phyloP scores from a whole-genome alignment of 1,139 yeast genomes.

The Kodamaea arcana region DNA sequence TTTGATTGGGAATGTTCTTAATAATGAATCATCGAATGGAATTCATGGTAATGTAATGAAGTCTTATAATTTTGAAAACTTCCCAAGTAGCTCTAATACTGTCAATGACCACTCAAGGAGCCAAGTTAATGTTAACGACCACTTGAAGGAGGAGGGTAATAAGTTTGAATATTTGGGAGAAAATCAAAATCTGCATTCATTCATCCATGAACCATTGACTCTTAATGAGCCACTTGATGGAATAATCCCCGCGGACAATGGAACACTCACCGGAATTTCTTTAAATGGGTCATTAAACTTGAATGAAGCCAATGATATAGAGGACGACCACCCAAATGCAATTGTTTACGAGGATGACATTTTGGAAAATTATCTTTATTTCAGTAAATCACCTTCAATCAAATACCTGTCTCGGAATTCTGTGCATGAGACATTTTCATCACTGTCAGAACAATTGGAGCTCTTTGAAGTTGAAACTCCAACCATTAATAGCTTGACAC shows the following conservation, averaged over 20 bases:
- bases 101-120: too few species aligned
- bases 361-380: conserved; percentile 32
- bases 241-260: neutral
- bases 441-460: conserved; percentile 16
- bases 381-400: conserved; percentile 19
- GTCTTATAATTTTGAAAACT: too few species aligned
- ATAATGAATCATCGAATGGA: too few species aligned
- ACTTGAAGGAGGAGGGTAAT: too few species aligned
- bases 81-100: too few species aligned
- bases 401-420: conserved; percentile 3
- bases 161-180: too few species aligned
- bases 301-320: neutral
- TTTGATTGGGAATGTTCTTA: too few species aligned
- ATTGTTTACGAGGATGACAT: conserved; percentile 24
- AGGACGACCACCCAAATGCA: neutral
- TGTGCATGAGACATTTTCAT: neutral
- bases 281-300: neutral
- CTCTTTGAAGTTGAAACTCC: conserved; percentile 33
- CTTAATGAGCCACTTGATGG: too few species aligned
- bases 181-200: too few species aligned
- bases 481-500: conserved; percentile 34
- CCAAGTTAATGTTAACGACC: too few species aligned
- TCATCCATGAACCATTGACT: neutral
- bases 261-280: neutral
- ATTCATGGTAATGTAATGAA: too few species aligned